These are phyloP conservation scores for Haplosporangium sp. DNA, from an alignment of 371 early-diverging fungal species.

Conservation along the genomic window DNA sequence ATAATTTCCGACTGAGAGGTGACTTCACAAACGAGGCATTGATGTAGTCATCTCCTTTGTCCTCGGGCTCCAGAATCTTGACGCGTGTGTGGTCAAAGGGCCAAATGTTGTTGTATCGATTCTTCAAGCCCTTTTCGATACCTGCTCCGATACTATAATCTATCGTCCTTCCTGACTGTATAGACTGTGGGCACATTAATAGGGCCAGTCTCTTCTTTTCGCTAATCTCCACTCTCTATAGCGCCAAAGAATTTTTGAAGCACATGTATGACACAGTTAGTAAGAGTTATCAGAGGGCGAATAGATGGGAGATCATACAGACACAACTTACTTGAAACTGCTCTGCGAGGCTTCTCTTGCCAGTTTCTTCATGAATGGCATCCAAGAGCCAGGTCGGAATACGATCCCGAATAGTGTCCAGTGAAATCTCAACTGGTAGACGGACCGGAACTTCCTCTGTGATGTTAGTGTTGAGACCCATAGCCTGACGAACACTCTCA, in stretches of 20 bases:
- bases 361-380: conserved; percentile 14
- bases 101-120: conserved; percentile 85
- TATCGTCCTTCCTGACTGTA: conserved; percentile 52
- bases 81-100: conserved; percentile 75
- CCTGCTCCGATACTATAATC: conserved; percentile 73
- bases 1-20: conserved; percentile 65
- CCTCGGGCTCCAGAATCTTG: conserved; percentile 50
- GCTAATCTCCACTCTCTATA: conserved; percentile 64
- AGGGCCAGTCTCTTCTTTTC: conserved; percentile 74
- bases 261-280: not conserved
- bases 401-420: conserved; percentile 16
- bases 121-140: conserved; percentile 73
- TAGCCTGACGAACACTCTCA: conserved; percentile 50
- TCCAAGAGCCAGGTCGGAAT: conserved; percentile 37
- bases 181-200: conserved; percentile 69
- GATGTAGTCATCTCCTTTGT: conserved; percentile 76
- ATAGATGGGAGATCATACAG: not conserved
- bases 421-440: conserved; percentile 24
- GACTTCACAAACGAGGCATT: conserved; percentile 76
- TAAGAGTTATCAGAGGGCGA: not conserved
- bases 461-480: conserved; percentile 52
- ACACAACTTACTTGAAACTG: conserved; percentile 37
- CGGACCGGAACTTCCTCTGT: conserved; percentile 53
- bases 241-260: not conserved
- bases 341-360: conserved; percentile 36